Evolutionary conservation across 805 yeast species (phyloP).

Genomic region (Pichia nanzhaoensis): DNA sequence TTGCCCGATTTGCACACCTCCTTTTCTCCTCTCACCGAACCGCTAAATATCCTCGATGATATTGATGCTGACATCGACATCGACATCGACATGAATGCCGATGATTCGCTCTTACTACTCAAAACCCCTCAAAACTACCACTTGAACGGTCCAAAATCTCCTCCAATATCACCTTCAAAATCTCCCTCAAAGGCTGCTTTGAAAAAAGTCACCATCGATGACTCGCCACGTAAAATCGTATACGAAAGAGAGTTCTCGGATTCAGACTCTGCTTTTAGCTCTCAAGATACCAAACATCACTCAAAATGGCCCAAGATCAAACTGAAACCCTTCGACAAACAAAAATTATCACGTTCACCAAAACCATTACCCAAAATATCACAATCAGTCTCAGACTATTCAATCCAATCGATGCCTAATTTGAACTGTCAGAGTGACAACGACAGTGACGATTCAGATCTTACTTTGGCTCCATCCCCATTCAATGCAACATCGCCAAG

Average conservation of each 20-base stretch:
- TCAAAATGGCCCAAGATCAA: not conserved
- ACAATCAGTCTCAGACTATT: conserved; percentile 29
- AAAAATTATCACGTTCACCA: not conserved
- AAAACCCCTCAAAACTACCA: not conserved
- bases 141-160: conserved; percentile 13
- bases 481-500: conserved; percentile 3
- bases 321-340: conserved; percentile 3
- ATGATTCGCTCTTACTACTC: not conserved
- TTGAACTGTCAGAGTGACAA: not conserved
- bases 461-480: conserved; percentile 24
- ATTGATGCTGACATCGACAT: not conserved
- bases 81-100: not conserved
- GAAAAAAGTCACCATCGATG: conserved; percentile 34
- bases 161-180: conserved; percentile 6
- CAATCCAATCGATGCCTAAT: conserved; percentile 28
- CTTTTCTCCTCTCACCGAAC: conserved; percentile 9
- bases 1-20: conserved; percentile 10
- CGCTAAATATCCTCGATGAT: conserved; percentile 1
- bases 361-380: conserved; percentile 34
- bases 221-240: conserved; percentile 32
- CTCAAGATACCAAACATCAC: not conserved
- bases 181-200: conserved; percentile 17
- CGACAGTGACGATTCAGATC: conserved; percentile 21
- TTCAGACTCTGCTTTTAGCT: not conserved
- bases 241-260: not conserved